Conservation (phyloP, 2,329 filamentous ascomycete species). For the Scedosporium dehoogii region DNA sequence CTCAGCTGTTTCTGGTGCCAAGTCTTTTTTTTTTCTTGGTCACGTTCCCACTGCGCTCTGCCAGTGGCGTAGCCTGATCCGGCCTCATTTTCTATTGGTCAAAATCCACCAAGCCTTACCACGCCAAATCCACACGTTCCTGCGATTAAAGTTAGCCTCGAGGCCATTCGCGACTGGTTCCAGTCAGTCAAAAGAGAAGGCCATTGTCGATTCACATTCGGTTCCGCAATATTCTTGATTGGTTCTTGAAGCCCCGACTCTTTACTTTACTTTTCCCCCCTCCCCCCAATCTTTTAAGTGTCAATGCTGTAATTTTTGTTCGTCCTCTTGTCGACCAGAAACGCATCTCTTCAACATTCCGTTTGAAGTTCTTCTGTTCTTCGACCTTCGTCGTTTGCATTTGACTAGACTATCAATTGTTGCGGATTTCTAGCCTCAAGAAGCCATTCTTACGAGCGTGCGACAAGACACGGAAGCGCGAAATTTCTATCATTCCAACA, state of each 20-base stretch:
- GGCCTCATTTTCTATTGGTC: not conserved
- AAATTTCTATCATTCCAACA: not conserved
- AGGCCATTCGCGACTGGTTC: not conserved
- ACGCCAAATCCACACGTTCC: not conserved
- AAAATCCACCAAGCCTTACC: not conserved
- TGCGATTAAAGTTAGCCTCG: not conserved
- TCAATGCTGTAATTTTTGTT: no score
- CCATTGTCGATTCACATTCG: not conserved
- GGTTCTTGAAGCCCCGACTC: no score
- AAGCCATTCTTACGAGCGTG: not conserved
- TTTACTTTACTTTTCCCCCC: no score
- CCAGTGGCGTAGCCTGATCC: not conserved
- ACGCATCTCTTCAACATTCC: no score
- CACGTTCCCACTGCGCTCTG: constrained; percentile 11
- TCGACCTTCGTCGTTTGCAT: not conserved
- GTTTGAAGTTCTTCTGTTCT: not conserved
- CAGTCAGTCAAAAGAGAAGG: not conserved
- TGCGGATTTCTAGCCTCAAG: not conserved
- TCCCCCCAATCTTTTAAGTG: no score
- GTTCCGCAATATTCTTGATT: no score
- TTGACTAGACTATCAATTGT: no score
- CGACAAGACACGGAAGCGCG: not conserved
- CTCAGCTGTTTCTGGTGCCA: constrained; percentile 3
- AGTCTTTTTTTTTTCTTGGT: constrained; percentile 10
- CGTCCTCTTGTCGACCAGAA: no score